These are phyloP conservation scores for Cladosporium colombiae DNA, from an alignment of 2,329 filamentous ascomycete genomes.

Conservation along the genomic window DNA sequence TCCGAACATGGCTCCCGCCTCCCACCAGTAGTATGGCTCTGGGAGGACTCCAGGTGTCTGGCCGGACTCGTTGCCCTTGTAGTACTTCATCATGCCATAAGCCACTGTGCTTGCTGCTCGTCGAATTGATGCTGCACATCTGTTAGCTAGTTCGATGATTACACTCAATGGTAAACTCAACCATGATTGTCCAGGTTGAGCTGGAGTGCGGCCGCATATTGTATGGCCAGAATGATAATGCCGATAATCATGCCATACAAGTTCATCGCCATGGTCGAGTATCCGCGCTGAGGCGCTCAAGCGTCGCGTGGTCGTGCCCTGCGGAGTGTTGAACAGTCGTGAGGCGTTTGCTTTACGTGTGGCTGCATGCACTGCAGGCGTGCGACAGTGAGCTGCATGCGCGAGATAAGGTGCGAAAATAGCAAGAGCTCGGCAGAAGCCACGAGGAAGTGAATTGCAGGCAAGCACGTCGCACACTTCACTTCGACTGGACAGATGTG, in stretches of 20 bases:
- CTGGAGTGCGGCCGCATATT: constrained; percentile 4
- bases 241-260: neutral
- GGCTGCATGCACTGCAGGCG: neutral
- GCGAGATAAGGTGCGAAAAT: constrained; percentile 6
- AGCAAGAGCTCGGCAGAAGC: neutral
- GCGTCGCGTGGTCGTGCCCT: neutral
- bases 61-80: constrained; percentile 54
- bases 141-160: neutral
- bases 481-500: neutral
- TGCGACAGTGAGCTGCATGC: neutral
- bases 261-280: neutral
- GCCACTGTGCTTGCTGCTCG: constrained; percentile 46
- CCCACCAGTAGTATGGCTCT: constrained; percentile 67
- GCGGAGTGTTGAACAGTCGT: neutral
- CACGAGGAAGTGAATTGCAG: neutral
- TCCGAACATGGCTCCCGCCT: constrained; percentile 63
- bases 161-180: neutral
- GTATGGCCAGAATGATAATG: neutral
- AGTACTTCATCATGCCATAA: constrained; percentile 54
- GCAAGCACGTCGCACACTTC: neutral
- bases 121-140: constrained; percentile 43
- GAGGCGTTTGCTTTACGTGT: neutral
- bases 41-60: constrained; percentile 58
- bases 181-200: constrained; percentile 13
- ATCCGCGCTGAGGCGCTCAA: neutral